Evolutionary conservation across 2,329 filamentous ascomycete species (phyloP).

Genomic region (Trichoderma citrinoviride): DNA sequence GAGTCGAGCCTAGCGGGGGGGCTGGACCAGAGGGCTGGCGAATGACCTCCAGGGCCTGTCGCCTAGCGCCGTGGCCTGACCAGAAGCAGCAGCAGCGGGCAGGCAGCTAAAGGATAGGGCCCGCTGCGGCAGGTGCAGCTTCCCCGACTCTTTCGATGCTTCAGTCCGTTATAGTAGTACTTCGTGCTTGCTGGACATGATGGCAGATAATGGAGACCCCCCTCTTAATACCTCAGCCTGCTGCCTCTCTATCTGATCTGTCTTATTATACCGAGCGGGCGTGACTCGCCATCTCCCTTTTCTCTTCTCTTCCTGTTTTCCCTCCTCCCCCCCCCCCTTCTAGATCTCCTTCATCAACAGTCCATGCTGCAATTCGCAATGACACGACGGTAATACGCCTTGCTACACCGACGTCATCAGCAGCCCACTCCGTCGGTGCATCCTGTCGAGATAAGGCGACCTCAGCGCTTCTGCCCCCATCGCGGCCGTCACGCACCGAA

Average conservation of each 20-base stretch:
- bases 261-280: neutral
- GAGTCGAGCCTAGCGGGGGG: constrained; percentile 3
- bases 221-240: constrained; percentile 7
- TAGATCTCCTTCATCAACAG: neutral
- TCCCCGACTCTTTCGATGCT: neutral
- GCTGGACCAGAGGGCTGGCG: neutral
- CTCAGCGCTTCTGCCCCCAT: neutral
- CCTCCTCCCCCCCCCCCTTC: neutral
- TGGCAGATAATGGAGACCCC: constrained; percentile 4
- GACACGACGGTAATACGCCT: constrained; percentile 2
- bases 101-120: neutral
- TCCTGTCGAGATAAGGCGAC: constrained; percentile 7
- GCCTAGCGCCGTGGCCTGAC: neutral
- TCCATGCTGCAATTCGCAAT: neutral
- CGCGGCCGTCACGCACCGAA: neutral
- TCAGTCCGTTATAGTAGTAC: neutral
- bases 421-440: neutral
- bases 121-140: neutral
- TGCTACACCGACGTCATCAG: constrained; percentile 19
- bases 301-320: neutral
- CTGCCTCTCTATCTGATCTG: neutral
- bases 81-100: neutral
- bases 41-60: neutral
- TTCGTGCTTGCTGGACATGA: neutral
- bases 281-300: neutral